A percentile compares a stretch with the other conserved stretches of the same genome.
Conservation (phyloP, 345 rosid species). For the Eucalyptus urophylla region DNA sequence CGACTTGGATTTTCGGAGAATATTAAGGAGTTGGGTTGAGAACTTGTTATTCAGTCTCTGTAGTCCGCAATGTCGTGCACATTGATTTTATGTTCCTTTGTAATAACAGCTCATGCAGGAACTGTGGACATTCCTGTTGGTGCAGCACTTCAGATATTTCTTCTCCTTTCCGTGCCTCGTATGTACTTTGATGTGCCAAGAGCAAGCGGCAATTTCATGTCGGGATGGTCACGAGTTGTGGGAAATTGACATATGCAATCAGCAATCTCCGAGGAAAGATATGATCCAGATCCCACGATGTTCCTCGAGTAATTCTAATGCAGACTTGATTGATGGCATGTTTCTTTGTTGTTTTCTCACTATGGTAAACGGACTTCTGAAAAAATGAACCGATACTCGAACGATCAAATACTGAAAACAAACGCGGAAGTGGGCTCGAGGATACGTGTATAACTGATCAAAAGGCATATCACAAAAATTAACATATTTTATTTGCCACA, state of each 20-base stretch:
- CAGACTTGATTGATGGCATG: not conserved
- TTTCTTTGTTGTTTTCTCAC: not conserved
- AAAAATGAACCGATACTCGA: accelerated
- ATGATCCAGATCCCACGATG: not conserved
- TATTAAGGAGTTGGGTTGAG: not conserved
- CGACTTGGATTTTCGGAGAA: not conserved
- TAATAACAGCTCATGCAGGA: not conserved
- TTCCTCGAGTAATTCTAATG: not conserved
- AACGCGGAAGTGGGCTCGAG: accelerated
- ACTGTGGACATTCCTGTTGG: not conserved
- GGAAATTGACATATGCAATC: not conserved
- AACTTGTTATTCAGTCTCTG: not conserved
- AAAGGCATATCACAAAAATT: accelerated
- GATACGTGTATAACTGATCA: accelerated
- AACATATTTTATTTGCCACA: no score
- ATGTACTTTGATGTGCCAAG: not conserved
- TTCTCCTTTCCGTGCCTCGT: not conserved
- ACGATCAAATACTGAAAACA: accelerated
- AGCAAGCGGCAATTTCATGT: not conserved
- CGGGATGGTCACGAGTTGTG: not conserved
- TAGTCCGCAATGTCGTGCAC: not conserved
- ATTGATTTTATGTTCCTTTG: not conserved
- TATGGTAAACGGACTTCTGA: accelerated
- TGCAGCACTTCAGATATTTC: not conserved
- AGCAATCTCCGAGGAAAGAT: not conserved